These are phyloP conservation scores for Eragrostis tef DNA, from an alignment of 202 grass and related monocot species.

Conservation along the genomic window DNA sequence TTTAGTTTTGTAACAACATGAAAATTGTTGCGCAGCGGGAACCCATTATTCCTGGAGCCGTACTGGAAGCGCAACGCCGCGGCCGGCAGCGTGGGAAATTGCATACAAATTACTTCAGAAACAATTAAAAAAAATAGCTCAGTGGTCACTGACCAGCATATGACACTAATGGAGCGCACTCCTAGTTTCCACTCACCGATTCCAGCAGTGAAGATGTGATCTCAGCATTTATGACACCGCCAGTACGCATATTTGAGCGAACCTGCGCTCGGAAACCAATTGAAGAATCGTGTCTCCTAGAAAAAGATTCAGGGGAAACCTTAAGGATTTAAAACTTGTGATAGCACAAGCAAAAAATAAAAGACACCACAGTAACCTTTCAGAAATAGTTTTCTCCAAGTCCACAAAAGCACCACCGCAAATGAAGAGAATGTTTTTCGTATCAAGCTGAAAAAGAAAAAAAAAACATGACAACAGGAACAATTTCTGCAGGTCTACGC, in stretches of 20 bases:
- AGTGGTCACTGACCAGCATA: slow-evolving; percentile 5
- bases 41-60: slow-evolving; percentile 76
- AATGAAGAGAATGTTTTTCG: slow-evolving; percentile 77
- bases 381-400: slow-evolving; percentile 76
- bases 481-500: neutral
- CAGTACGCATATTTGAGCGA: slow-evolving; percentile 62
- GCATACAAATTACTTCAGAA: slow-evolving; percentile 6
- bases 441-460: slow-evolving; percentile 66
- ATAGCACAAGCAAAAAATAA: slow-evolving; percentile 31
- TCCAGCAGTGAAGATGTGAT: slow-evolving; percentile 67
- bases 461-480: slow-evolving; percentile 30
- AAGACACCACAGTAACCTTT: slow-evolving; percentile 50
- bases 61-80: slow-evolving; percentile 77
- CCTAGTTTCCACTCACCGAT: slow-evolving; percentile 54
- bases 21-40: slow-evolving; percentile 46
- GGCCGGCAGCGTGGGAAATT: slow-evolving; percentile 56
- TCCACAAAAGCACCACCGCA: slow-evolving; percentile 72
- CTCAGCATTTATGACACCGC: slow-evolving; percentile 58
- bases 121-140: slow-evolving; percentile 6
- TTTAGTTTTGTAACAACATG: neutral
- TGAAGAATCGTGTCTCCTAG: slow-evolving; percentile 70
- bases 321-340: slow-evolving; percentile 25
- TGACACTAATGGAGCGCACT: slow-evolving; percentile 19
- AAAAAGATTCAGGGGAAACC: slow-evolving; percentile 13
- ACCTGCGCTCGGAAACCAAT: slow-evolving; percentile 69